phyloP scores from a whole-genome alignment of 1,139 yeast species.

The Barnettozyma hawaiiensis region DNA sequence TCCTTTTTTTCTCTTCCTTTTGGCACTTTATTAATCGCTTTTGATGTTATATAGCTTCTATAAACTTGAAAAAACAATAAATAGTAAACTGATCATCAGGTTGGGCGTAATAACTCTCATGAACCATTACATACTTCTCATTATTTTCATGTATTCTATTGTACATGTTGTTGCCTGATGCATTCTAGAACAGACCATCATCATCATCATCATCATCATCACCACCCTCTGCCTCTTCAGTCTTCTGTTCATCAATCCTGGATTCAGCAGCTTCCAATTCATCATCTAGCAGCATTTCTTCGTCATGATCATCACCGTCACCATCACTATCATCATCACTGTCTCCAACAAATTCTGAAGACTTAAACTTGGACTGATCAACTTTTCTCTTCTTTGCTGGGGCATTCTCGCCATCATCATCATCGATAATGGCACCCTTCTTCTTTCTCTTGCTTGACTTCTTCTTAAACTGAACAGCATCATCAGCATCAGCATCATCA shows the following conservation, averaged over 20 bases:
- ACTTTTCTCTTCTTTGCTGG: slow-evolving; percentile 22
- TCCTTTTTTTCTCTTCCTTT: neutral
- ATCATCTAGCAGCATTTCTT: slow-evolving; percentile 14
- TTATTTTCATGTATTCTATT: neutral
- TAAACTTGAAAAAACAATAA: neutral
- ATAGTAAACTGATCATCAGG: neutral
- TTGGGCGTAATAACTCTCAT: neutral
- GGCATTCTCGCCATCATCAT: slow-evolving; percentile 22
- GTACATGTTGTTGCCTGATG: neutral
- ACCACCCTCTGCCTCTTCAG: neutral
- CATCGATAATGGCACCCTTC: slow-evolving; percentile 11
- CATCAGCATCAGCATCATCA: too few species aligned
- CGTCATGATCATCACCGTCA: slow-evolving; percentile 14
- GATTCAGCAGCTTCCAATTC: slow-evolving; percentile 11
- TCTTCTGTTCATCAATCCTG: neutral
- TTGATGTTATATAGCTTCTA: neutral
- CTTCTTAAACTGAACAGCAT: slow-evolving; percentile 9
- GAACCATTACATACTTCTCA: neutral
- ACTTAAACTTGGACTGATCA: slow-evolving; percentile 30
- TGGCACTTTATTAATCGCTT: neutral
- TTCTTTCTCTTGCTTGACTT: slow-evolving; percentile 23
- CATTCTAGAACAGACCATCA: neutral
- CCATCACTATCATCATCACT: slow-evolving; percentile 43
- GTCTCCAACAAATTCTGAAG: slow-evolving; percentile 47
- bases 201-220: neutral